A percentile compares a stretch with the other conserved stretches of the same genome.
These are phyloP conservation scores for Candida ulmi DNA, from an alignment of 805 yeast species.

Conservation along the genomic window DNA sequence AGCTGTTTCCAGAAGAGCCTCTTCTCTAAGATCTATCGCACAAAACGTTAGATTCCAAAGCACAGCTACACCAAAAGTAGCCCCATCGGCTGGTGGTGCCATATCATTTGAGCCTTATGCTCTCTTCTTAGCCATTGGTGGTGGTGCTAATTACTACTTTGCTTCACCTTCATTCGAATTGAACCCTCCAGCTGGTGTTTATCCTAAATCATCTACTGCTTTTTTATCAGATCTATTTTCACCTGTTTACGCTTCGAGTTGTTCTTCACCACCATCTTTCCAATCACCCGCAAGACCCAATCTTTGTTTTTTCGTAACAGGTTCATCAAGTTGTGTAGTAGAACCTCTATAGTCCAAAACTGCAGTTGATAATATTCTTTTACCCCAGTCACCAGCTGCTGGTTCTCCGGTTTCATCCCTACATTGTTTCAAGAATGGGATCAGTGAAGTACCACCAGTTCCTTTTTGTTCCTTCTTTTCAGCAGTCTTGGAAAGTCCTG, in stretches of 20 bases:
- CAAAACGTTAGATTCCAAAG: slow-evolving; percentile 1
- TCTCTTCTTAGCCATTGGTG: slow-evolving; percentile 4
- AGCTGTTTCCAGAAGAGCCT: neutral
- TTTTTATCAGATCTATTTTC: neutral
- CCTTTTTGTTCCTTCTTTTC: slow-evolving; percentile 61
- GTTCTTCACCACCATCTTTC: slow-evolving; percentile 23
- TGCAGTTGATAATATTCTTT: slow-evolving; percentile 57
- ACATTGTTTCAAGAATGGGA: slow-evolving; percentile 91
- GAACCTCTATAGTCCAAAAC: slow-evolving; percentile 24
- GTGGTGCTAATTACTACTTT: slow-evolving; percentile 7
- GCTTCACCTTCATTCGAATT: slow-evolving; percentile 1
- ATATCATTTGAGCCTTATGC: slow-evolving; percentile 1
- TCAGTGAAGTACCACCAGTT: slow-evolving; percentile 89
- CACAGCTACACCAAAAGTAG: neutral
- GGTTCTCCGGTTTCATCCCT: slow-evolving; percentile 94
- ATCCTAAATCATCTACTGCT: slow-evolving; percentile 3
- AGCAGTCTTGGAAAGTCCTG: slow-evolving; percentile 50
- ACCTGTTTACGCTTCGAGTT: slow-evolving; percentile 10
- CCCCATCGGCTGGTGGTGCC: neutral
- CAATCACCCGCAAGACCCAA: slow-evolving; percentile 30
- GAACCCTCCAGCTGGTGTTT: slow-evolving; percentile 3
- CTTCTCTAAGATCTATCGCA: neutral
- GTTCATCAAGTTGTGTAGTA: slow-evolving; percentile 5
- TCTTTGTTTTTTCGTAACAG: slow-evolving; percentile 20
- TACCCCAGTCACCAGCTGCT: slow-evolving; percentile 93